Base-by-base conservation (phyloP, 2,329 filamentous ascomycete species). In the Aspergillus sp. region DNA sequence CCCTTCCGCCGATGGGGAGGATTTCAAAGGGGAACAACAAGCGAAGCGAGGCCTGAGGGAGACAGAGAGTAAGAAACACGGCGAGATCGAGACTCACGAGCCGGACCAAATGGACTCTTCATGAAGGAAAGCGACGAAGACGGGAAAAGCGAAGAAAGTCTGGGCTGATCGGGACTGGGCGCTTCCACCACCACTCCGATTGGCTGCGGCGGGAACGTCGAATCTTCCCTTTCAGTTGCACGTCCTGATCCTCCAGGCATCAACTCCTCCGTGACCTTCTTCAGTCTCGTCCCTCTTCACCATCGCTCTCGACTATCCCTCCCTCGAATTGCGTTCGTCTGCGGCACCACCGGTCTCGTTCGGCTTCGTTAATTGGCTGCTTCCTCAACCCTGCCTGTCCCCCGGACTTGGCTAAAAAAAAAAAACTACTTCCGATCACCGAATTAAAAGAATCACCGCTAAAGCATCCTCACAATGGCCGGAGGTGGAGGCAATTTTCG, bases 401-500 rank as follows among this genome's bases (percentile, higher is more conserved):
- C 36, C 36, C 36, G 36, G 36, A 16, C 36, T 26, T 31, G 16
- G 51, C 29, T 12, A 32, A 9, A 22, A 2, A 51, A n/a, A 49
- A 20, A 20, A 60, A 32, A 49, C 49, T 47, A 49, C 55, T 45
- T 49, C 9, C 26, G 52, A 42, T n/a, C 16, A 16, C 36, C 36
- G 36, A 42, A n/a, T 42, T 42, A 42, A 51, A 50, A 51, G 51
- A 46, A 49, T 31, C 54, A 54, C 45, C 47, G 14, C 42, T 53
- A 54, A 52, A 49, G 26, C 36, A 24, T 32, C 47, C 63, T 56
- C 65, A 78, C 63, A 65, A 96, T 97, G 93, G 92, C 92, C 65
- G 92, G 92, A 71, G 92, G 91, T 67, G 83, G 87, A 66, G 85
- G 91, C 76, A 96, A 92, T 81, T 96, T 94, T 81, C 89, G 95